A percentile compares a stretch with the other conserved stretches of the same genome.
These are phyloP conservation scores for Camelina sativa DNA, from an alignment of 345 rosid genomes.

Conservation along the genomic window DNA sequence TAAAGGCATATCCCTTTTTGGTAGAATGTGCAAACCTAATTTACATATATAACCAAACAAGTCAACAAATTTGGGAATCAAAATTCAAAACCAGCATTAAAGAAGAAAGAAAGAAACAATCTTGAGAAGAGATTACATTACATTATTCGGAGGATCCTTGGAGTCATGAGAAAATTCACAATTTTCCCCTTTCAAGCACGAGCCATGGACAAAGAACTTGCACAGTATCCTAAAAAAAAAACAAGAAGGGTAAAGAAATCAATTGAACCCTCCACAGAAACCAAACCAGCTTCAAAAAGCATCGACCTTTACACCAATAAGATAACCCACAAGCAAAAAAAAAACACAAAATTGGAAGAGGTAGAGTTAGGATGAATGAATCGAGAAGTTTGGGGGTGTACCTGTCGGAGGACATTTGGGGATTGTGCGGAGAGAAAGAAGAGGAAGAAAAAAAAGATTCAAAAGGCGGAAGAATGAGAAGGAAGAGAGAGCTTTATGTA, in stretches of 20 bases:
- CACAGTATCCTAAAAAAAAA: constrained; percentile 59
- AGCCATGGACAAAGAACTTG: constrained; percentile 91
- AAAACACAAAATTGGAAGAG: background rate
- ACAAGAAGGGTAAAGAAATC: background rate
- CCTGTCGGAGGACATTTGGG: constrained; percentile 47
- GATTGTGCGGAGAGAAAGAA: constrained; percentile 21
- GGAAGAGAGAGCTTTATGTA: constrained; percentile 13
- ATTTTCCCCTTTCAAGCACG: constrained; percentile 90
- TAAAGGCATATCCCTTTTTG: constrained; percentile 86
- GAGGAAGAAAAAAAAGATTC: background rate
- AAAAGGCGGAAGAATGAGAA: constrained; percentile 25
- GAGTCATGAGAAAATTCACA: constrained; percentile 92
- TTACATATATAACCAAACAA: constrained; percentile 4
- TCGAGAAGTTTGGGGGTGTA: background rate
- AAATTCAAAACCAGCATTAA: background rate
- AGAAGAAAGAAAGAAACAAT: background rate
- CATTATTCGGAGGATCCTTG: constrained; percentile 69
- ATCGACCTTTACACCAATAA: background rate
- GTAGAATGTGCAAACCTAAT: constrained; percentile 84
- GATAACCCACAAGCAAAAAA: too few species aligned
- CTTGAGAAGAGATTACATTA: constrained; percentile 36
- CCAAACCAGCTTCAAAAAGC: constrained; percentile 4
- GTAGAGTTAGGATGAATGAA: background rate
- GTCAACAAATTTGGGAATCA: background rate
- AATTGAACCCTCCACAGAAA: background rate